Percentiles rank a stretch among this genome's conserved stretches.
Evolutionary conservation across 1,139 yeast genomes (phyloP).

Genomic region (Scheffersomyces titani): DNA sequence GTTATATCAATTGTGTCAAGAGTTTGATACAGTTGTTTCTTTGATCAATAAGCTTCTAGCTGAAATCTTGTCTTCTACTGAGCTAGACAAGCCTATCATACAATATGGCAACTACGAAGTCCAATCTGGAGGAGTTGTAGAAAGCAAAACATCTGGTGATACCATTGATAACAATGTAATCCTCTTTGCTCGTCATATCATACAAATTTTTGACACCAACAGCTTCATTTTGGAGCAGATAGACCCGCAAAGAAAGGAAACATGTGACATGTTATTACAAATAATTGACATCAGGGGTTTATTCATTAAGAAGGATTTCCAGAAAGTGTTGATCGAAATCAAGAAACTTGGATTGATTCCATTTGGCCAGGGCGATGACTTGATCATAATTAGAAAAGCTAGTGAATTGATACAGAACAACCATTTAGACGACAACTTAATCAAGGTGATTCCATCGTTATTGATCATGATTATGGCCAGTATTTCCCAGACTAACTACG

Average conservation of each 20-base stretch:
- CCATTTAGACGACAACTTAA: conserved; percentile 66
- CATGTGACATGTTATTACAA: conserved; percentile 64
- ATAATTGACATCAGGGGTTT: conserved; percentile 68
- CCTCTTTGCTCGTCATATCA: conserved; percentile 58
- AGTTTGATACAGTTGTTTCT: conserved; percentile 79
- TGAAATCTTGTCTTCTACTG: conserved; percentile 74
- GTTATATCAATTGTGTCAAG: conserved; percentile 85
- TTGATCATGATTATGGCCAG: conserved; percentile 83
- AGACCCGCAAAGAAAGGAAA: conserved; percentile 53
- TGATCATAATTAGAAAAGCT: conserved; percentile 35
- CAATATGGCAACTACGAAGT: conserved; percentile 37
- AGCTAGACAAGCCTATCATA: conserved; percentile 63
- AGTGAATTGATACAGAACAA: conserved; percentile 47
- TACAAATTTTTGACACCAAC: conserved; percentile 54
- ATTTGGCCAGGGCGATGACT: conserved; percentile 41
- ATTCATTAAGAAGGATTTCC: conserved; percentile 62
- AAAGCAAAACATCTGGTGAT: conserved; percentile 14
- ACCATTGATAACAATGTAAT: conserved; percentile 51
- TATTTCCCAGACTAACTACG: conserved; percentile 59
- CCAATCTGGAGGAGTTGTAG: conserved; percentile 20
- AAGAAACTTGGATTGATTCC: conserved; percentile 70
- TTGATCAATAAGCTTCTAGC: conserved; percentile 79
- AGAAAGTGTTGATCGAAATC: conserved; percentile 56
- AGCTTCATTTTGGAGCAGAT: conserved; percentile 47
- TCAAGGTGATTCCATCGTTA: conserved; percentile 78